Percentiles rank a stretch among this genome's conserved stretches.
Evolutionary conservation across 2,329 filamentous ascomycete species (phyloP).

Genomic region (Penicillium sclerotiorum): DNA sequence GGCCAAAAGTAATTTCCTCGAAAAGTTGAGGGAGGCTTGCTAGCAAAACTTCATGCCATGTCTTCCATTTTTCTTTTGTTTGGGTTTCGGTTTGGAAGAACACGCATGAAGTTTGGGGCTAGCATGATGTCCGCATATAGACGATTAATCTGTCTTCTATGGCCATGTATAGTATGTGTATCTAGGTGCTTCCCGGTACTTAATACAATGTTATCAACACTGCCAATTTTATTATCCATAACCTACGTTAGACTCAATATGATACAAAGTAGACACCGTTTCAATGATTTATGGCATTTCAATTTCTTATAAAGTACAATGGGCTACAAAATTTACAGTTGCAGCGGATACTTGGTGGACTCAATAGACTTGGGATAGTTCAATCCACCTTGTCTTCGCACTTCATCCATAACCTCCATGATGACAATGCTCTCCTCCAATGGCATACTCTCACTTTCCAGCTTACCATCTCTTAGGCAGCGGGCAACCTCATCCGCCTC

Average conservation of each 20-base stretch:
- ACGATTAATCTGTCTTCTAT: slow-evolving; percentile 18
- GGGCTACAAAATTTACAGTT: slow-evolving; percentile 41
- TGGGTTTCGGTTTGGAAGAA: slow-evolving; percentile 16
- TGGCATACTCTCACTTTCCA: slow-evolving; percentile 71
- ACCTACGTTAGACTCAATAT: too few species aligned
- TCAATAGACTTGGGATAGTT: slow-evolving; percentile 69
- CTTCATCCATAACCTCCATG: slow-evolving; percentile 79
- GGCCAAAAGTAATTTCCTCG: slow-evolving; percentile 24
- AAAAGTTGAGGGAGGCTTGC: slow-evolving; percentile 41
- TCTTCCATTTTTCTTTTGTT: slow-evolving; percentile 23
- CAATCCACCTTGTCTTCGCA: slow-evolving; percentile 64
- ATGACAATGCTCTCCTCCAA: slow-evolving; percentile 78
- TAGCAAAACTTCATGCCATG: slow-evolving; percentile 14
- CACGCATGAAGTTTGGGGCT: slow-evolving; percentile 17
- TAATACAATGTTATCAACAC: slow-evolving; percentile 22
- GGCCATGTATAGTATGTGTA: slow-evolving; percentile 39
- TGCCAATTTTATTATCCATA: too few species aligned
- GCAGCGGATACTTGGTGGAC: slow-evolving; percentile 57
- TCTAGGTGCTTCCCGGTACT: slow-evolving; percentile 25
- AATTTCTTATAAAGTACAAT: too few species aligned
- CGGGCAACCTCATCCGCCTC: slow-evolving; percentile 79
- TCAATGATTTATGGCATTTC: too few species aligned
- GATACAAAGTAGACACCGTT: too few species aligned
- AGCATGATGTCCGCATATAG: slow-evolving; percentile 26
- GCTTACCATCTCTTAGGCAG: slow-evolving; percentile 73